These are phyloP conservation scores for Annulohypoxylon bovei DNA, from an alignment of 495 filamentous ascomycete genomes.

Conservation along the genomic window DNA sequence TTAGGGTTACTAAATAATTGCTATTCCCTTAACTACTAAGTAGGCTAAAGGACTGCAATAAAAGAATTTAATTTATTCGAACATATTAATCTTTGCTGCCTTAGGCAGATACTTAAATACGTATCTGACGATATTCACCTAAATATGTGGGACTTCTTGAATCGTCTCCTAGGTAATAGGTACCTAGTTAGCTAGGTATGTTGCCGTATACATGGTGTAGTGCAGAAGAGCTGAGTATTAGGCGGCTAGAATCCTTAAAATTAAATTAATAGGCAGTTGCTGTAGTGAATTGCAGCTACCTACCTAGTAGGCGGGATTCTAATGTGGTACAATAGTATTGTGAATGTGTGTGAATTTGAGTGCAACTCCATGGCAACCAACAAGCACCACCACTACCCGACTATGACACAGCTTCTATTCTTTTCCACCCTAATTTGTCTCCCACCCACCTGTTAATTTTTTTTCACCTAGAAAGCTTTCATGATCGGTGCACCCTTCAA, in stretches of 20 bases:
- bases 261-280: not conserved
- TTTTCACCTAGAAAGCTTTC: not conserved
- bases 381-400: not conserved
- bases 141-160: no score
- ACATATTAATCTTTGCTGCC: no score
- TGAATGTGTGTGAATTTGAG: not conserved
- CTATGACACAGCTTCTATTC: not conserved
- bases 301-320: not conserved
- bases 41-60: no score
- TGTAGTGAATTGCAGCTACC: no score
- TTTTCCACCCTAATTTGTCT: not conserved
- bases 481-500: not conserved
- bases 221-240: no score
- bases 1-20: no score
- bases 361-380: not conserved
- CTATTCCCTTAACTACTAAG: no score
- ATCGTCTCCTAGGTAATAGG: not conserved
- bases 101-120: no score
- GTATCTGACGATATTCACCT: no score
- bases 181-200: not conserved
- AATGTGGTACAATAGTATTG: not conserved
- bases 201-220: no score
- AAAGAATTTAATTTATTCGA: no score
- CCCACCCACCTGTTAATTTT: not conserved
- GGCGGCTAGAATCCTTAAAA: no score